A percentile compares a stretch with the other conserved stretches of the same genome.
Conservation (phyloP, 768 basidiomycete genomes). For the Termitomyces sp. region DNA sequence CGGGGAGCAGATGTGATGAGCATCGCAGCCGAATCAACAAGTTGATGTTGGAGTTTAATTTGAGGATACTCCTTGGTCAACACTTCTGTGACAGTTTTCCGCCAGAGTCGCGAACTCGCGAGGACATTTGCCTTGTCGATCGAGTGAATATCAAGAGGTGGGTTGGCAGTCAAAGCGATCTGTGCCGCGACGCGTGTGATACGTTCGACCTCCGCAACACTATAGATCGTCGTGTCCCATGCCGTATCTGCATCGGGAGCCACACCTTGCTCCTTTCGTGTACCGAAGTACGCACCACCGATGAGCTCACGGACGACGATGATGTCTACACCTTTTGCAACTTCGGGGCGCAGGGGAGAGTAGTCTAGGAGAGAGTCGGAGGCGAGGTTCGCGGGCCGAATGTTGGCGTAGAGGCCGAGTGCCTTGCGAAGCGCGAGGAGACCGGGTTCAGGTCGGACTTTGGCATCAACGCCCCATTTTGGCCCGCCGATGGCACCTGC, state of each 20-base stretch:
- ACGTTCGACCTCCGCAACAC: constrained; percentile 83
- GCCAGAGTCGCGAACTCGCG: constrained; percentile 90
- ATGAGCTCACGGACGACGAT: constrained; percentile 96
- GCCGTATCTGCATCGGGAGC: constrained; percentile 63
- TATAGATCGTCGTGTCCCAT: constrained; percentile 94
- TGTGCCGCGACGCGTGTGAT: constrained; percentile 95
- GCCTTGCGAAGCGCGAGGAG: constrained; percentile 85
- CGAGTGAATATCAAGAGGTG: constrained; percentile 86
- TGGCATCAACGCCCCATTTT: constrained; percentile 90
- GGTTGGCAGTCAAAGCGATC: constrained; percentile 77
- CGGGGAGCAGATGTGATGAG: constrained; percentile 83
- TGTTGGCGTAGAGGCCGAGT: constrained; percentile 95
- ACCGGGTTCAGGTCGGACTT: constrained; percentile 90
- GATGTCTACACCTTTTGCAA: constrained; percentile 82
- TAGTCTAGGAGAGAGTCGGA: constrained; percentile 83
- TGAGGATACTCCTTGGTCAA: constrained; percentile 84
- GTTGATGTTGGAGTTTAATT: constrained; percentile 80
- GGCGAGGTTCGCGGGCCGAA: constrained; percentile 93
- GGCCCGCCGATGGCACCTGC: constrained; percentile 97
- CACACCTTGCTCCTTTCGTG: constrained; percentile 80
- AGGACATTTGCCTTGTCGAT: constrained; percentile 99
- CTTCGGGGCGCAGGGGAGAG: constrained; percentile 83
- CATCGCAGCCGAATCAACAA: constrained; percentile 98
- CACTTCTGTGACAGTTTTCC: constrained; percentile 86
- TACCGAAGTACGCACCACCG: constrained; percentile 93